These are phyloP conservation scores for Alternaria brassicae DNA, from an alignment of 2,329 filamentous ascomycete species.

Conservation along the genomic window DNA sequence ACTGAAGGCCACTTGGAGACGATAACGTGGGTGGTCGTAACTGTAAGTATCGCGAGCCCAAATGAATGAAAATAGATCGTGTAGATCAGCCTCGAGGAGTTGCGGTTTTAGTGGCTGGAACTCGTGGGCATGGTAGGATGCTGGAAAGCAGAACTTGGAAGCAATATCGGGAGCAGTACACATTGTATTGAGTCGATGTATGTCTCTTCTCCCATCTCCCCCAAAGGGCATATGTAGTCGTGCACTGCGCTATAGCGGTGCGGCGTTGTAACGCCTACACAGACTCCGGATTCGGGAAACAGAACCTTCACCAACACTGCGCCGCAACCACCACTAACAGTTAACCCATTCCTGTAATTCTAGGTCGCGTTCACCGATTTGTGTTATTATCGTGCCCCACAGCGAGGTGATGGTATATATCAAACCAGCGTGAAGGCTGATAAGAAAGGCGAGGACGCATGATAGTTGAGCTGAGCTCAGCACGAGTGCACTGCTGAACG, in stretches of 20 bases:
- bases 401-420: neutral
- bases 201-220: neutral
- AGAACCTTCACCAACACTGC: too few species aligned
- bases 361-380: neutral
- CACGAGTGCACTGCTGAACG: too few species aligned
- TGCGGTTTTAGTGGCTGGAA: conserved; percentile 4
- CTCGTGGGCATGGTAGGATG: neutral
- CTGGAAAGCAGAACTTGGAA: neutral
- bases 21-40: conserved; percentile 2
- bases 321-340: neutral
- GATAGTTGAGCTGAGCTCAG: too few species aligned
- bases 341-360: neutral
- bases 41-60: conserved; percentile 3
- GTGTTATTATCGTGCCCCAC: neutral
- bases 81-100: neutral
- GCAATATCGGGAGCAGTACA: neutral
- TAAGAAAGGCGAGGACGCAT: too few species aligned
- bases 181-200: neutral
- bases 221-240: neutral
- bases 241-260: neutral
- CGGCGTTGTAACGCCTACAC: neutral
- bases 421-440: too few species aligned
- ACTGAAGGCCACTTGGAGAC: neutral
- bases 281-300: neutral
- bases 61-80: neutral